These are phyloP conservation scores for Termitomyces bulborhizus DNA, from an alignment of 768 basidiomycete species.

Conservation along the genomic window DNA sequence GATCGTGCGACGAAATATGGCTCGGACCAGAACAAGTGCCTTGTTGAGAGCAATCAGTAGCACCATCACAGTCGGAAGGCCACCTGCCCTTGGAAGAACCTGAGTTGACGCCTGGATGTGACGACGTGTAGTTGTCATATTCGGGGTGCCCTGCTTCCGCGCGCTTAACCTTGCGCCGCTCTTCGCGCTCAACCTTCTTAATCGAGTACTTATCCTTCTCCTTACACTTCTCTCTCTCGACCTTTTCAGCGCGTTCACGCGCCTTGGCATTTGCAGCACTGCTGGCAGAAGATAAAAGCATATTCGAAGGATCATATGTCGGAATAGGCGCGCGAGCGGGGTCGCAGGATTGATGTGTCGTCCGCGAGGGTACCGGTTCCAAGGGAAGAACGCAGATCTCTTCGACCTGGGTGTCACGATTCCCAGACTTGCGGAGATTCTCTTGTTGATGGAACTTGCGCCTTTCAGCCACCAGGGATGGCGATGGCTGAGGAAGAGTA, in stretches of 20 bases:
- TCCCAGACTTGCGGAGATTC: background rate
- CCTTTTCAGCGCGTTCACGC: constrained; percentile 22
- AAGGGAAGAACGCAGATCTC: background rate
- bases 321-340: constrained; percentile 18
- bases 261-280: constrained; percentile 41
- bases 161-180: background rate
- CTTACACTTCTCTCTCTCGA: constrained; percentile 11
- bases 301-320: background rate
- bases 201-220: constrained; percentile 5
- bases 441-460: background rate
- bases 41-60: background rate
- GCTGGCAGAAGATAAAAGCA: constrained; percentile 37
- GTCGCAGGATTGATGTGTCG: constrained; percentile 9
- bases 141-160: background rate
- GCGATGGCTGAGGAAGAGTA: constrained; percentile 15
- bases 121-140: background rate
- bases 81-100: constrained; percentile 2
- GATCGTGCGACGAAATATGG: constrained; percentile 7
- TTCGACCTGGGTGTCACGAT: background rate
- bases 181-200: constrained; percentile 5
- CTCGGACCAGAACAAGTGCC: constrained; percentile 3
- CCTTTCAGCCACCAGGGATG: constrained; percentile 13
- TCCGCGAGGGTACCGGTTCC: constrained; percentile 1
- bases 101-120: background rate
- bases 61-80: background rate